These are phyloP conservation scores for Cercophora newfieldiana DNA, from an alignment of 495 filamentous ascomycete species.

Conservation along the genomic window DNA sequence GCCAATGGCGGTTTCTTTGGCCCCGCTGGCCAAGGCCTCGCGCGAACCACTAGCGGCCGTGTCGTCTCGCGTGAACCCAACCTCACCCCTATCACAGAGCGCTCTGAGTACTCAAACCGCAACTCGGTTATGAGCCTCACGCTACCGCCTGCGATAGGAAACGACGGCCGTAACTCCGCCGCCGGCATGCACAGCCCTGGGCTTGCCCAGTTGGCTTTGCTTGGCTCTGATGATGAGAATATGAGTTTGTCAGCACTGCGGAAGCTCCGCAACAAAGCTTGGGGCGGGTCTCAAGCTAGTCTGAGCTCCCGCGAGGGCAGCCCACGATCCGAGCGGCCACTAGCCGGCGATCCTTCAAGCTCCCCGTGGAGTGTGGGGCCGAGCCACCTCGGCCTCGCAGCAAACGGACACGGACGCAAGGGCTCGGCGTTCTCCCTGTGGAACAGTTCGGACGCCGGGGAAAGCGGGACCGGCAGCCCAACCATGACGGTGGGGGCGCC, in stretches of 20 bases:
- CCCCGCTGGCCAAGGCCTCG: constrained; percentile 56
- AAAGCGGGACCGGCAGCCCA: constrained; percentile 39
- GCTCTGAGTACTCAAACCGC: constrained; percentile 91
- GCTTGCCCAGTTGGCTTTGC: constrained; percentile 69
- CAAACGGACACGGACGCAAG: constrained; percentile 33
- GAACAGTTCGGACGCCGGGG: constrained; percentile 40
- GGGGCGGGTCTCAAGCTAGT: constrained; percentile 78
- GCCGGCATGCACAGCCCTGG: constrained; percentile 52
- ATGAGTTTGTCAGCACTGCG: constrained; percentile 71
- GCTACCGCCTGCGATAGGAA: constrained; percentile 52
- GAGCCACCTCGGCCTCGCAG: not conserved
- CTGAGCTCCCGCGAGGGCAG: constrained; percentile 62
- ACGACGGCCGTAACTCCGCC: constrained; percentile 32
- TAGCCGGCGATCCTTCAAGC: constrained; percentile 24
- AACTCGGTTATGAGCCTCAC: constrained; percentile 80
- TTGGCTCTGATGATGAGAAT: constrained; percentile 61
- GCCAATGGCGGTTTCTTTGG: constrained; percentile 92
- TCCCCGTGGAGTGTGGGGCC: constrained; percentile 17
- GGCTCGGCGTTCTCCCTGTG: constrained; percentile 44
- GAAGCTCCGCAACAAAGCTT: constrained; percentile 71
- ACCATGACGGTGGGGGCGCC: constrained; percentile 29
- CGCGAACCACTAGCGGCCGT: constrained; percentile 66
- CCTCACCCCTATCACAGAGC: constrained; percentile 93
- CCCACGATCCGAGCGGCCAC: constrained; percentile 45
- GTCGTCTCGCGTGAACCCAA: constrained; percentile 81